Base-by-base conservation (phyloP, 2,329 filamentous ascomycete genomes). In the Colletotrichum acutatum region DNA sequence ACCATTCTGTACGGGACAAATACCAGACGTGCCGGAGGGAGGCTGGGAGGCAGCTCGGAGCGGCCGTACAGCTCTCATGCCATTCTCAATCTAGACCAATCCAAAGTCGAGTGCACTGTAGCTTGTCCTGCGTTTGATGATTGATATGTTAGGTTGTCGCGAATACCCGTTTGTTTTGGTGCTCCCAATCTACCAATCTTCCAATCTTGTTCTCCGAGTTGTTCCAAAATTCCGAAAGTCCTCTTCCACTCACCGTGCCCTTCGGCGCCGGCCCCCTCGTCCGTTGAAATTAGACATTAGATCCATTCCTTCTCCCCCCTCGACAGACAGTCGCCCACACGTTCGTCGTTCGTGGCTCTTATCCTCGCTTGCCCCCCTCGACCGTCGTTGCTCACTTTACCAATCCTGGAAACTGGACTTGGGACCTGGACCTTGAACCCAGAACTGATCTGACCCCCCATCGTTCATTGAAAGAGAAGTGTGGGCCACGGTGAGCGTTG, bases 211-310 rank as follows among this genome's bases (percentile, higher is more conserved):
- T 28, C 24, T 24, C 54, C 56, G 53, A 70, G 46, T 57, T 26
- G 16, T 49, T 19, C 42, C 42, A 49, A n/a, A 1, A 49, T 49
- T 49, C 60, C 24, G 26, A 53, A 5, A 61, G 49, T 28, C 34
- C 32, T 22, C 57, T 71, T 49, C 63, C 68, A 57, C 57, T 57
- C 63, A 61, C 60, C 49, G 28, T 65, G 46, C 56, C 34, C 61
- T 72, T 66, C 70, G 42, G 46, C 66, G 70, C 56, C 66, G 56
- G 65, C 11, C 53, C 68, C 66, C 70, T 66, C 60, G 70, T 70
- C 70, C n/a, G 59, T 70, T 72, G 60, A 72, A 70, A 72, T 72
- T 72, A 49, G 66, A 32, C 62, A 16, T 30, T 54, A 65, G 11
- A 24, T 54, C 22, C 52, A 54, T 28, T 54, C 52, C 52, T 19